phyloP scores from a whole-genome alignment of 1,139 yeast species.

The Protomyces inundatus region DNA sequence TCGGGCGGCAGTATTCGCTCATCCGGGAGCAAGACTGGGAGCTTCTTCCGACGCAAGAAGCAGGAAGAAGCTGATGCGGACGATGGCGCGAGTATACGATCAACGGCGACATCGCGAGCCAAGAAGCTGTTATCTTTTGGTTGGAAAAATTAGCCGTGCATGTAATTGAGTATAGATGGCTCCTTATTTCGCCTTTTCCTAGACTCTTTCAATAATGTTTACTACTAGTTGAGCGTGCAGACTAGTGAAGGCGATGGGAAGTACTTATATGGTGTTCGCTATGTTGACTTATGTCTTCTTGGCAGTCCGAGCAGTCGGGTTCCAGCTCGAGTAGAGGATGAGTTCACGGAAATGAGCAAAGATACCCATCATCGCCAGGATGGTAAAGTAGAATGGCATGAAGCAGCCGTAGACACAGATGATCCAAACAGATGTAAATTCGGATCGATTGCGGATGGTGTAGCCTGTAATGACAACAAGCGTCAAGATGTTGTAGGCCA shows the following conservation, averaged over 20 bases:
- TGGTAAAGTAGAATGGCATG: constrained; percentile 25
- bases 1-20: constrained; percentile 6
- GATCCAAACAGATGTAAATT: constrained; percentile 16
- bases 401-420: constrained; percentile 12
- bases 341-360: constrained; percentile 23
- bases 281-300: constrained; percentile 4
- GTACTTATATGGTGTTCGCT: no score
- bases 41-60: neutral
- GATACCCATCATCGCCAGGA: constrained; percentile 25
- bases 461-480: constrained; percentile 22
- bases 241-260: no score
- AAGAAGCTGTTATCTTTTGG: constrained; percentile 2
- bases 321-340: constrained; percentile 18
- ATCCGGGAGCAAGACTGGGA: neutral
- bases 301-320: constrained; percentile 13
- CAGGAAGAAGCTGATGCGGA: constrained; percentile 14
- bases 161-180: no score
- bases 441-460: constrained; percentile 25
- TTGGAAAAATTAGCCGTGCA: neutral
- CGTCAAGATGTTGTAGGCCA: constrained; percentile 21
- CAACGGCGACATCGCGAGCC: constrained; percentile 15
- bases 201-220: no score
- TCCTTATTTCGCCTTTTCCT: no score
- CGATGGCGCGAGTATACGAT: constrained; percentile 12
- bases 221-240: no score